phyloP scores from a whole-genome alignment of 2,329 filamentous ascomycete genomes.

The Diaporthe velutina region DNA sequence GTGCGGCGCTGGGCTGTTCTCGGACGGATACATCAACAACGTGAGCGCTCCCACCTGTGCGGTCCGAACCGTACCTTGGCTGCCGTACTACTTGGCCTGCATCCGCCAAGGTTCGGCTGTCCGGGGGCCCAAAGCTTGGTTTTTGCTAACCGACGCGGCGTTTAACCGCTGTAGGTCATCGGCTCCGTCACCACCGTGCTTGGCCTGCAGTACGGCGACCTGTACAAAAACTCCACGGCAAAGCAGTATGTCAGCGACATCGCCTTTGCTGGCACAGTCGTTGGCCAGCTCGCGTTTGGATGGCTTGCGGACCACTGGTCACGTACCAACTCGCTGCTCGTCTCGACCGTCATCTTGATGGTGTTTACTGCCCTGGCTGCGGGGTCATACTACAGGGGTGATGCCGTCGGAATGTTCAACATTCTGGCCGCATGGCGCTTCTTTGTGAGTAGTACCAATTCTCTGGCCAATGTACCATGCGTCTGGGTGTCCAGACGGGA shows the following conservation, averaged over 20 bases:
- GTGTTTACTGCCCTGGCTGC: conserved; percentile 85
- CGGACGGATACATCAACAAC: conserved; percentile 92
- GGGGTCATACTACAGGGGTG: conserved; percentile 79
- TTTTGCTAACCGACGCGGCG: background rate
- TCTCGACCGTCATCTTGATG: conserved; percentile 86
- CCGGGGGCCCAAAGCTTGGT: background rate
- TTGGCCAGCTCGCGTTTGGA: conserved; percentile 86
- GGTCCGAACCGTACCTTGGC: conserved; percentile 3
- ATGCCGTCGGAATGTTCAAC: conserved; percentile 29
- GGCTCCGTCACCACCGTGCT: conserved; percentile 88
- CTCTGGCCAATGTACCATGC: too few relatives aligned
- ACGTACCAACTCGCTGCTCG: conserved; percentile 83
- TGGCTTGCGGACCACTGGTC: conserved; percentile 88
- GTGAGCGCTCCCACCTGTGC: conserved; percentile 54
- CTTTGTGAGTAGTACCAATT: conserved; percentile 68
- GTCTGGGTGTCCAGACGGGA: too few relatives aligned
- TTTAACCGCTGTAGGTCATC: conserved; percentile 72
- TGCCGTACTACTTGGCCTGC: conserved; percentile 13
- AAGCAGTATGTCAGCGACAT: conserved; percentile 78
- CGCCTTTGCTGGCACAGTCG: conserved; percentile 87
- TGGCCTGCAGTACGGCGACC: conserved; percentile 72
- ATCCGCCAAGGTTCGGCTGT: conserved; percentile 21
- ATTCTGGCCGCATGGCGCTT: conserved; percentile 84
- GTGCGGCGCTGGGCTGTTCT: conserved; percentile 90
- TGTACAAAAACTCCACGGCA: conserved; percentile 78